These are phyloP conservation scores for Solanum chiquidenum DNA, from an alignment of 257 asterid species.

Conservation along the genomic window DNA sequence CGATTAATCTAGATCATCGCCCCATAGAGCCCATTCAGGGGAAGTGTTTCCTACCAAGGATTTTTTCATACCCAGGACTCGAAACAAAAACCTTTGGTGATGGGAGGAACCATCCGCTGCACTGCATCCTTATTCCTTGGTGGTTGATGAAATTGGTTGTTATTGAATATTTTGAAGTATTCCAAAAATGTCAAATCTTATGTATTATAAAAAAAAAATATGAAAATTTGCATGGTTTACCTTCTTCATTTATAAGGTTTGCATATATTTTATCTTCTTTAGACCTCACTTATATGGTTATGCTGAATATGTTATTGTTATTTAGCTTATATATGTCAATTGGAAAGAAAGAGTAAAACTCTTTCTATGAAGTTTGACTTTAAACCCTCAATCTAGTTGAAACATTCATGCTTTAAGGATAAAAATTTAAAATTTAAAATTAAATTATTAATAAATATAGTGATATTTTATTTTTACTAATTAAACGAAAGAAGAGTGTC, in stretches of 20 bases:
- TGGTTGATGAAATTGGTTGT: background rate
- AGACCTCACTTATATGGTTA: no score
- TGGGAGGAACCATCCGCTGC: background rate
- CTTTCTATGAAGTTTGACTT: background rate
- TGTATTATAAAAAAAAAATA: no score
- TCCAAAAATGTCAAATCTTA: no score
- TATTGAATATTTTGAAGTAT: background rate
- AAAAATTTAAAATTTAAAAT: no score
- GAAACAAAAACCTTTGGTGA: background rate
- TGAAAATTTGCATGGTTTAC: no score
- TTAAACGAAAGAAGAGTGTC: no score
- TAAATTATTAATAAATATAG: no score
- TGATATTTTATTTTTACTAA: no score
- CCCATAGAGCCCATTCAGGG: background rate
- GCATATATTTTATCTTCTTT: no score
- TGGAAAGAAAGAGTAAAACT: background rate
- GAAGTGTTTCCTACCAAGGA: background rate
- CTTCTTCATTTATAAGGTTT: no score
- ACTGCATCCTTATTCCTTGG: background rate
- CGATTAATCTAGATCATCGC: background rate
- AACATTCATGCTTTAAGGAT: background rate
- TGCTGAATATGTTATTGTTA: no score
- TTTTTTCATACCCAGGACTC: background rate
- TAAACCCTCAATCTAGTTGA: background rate
- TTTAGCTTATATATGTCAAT: background rate